phyloP scores from a whole-genome alignment of 2,329 filamentous ascomycete species.

The Verticillium albo-atrum region DNA sequence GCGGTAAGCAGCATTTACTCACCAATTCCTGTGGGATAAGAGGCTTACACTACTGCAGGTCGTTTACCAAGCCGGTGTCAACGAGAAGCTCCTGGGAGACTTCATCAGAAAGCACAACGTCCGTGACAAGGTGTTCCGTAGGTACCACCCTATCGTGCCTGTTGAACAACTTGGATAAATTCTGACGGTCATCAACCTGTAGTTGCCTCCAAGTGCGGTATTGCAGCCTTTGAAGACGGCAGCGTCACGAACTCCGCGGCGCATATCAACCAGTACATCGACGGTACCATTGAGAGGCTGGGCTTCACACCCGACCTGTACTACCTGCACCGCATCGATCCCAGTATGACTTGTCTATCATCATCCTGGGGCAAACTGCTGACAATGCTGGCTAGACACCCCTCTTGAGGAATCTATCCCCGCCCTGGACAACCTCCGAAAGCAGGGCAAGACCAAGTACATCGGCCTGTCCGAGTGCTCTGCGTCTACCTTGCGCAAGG shows the following conservation, averaged over 20 bases:
- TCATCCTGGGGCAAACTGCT: too few relatives aligned
- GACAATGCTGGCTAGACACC: slow-evolving; percentile 22
- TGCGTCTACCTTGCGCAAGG: slow-evolving; percentile 36
- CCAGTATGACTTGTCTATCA: slow-evolving; percentile 29
- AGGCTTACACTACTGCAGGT: slow-evolving; percentile 34
- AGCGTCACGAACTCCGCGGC: slow-evolving; percentile 36
- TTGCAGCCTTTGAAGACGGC: slow-evolving; percentile 28
- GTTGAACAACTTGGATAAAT: neutral
- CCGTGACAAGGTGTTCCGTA: slow-evolving; percentile 44
- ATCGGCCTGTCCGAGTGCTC: slow-evolving; percentile 44
- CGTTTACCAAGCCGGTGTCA: slow-evolving; percentile 39
- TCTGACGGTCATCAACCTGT: neutral
- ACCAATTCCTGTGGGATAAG: too few relatives aligned
- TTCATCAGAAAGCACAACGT: slow-evolving; percentile 46
- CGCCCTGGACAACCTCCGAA: slow-evolving; percentile 39
- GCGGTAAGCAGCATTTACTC: slow-evolving; percentile 30
- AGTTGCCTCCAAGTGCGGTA: slow-evolving; percentile 46
- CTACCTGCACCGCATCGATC: slow-evolving; percentile 39
- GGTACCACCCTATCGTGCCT: slow-evolving; percentile 8
- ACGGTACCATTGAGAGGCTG: slow-evolving; percentile 42
- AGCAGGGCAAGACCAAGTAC: slow-evolving; percentile 41
- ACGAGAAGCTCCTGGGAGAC: slow-evolving; percentile 44
- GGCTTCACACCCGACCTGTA: slow-evolving; percentile 42
- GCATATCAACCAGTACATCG: slow-evolving; percentile 43
- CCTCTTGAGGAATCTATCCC: slow-evolving; percentile 42